Evolutionary conservation across 1,139 yeast species (phyloP).

Genomic region (Hyphopichia pseudoburtonii): DNA sequence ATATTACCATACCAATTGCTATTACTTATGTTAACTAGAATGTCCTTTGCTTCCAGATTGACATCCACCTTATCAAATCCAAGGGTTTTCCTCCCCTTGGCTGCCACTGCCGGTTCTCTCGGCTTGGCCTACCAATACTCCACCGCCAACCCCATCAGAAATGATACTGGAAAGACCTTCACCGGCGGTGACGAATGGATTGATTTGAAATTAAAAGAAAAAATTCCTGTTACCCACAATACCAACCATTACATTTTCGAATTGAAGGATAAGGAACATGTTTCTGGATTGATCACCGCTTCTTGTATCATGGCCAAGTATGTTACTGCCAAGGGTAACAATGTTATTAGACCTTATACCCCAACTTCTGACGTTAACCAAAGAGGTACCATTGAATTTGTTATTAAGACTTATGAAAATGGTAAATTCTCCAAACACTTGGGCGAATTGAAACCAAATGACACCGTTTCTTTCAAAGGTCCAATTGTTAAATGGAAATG

Average conservation of each 20-base stretch:
- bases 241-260: slow-evolving; percentile 71
- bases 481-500: slow-evolving; percentile 93
- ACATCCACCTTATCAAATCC: slow-evolving; percentile 22
- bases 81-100: slow-evolving; percentile 35
- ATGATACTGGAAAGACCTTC: slow-evolving; percentile 58
- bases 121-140: slow-evolving; percentile 49
- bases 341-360: slow-evolving; percentile 95
- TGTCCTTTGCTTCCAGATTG: slow-evolving; percentile 18
- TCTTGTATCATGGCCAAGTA: slow-evolving; percentile 80
- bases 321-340: slow-evolving; percentile 79
- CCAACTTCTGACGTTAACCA: slow-evolving; percentile 74
- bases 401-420: slow-evolving; percentile 78
- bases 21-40: slow-evolving; percentile 2
- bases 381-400: slow-evolving; percentile 75
- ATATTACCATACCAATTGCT: too few relatives aligned
- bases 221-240: slow-evolving; percentile 59
- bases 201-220: slow-evolving; percentile 67
- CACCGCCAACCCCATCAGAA: slow-evolving; percentile 27
- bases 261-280: slow-evolving; percentile 65
- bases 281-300: slow-evolving; percentile 79
- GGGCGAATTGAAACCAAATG: slow-evolving; percentile 69
- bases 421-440: slow-evolving; percentile 87
- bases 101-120: slow-evolving; percentile 52
- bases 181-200: slow-evolving; percentile 76
- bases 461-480: slow-evolving; percentile 88